Evolutionary conservation across 768 basidiomycete genomes (phyloP), one percentile per base, ranked within the genome.

Genomic region (Pleurotus ostreatus): DNA sequence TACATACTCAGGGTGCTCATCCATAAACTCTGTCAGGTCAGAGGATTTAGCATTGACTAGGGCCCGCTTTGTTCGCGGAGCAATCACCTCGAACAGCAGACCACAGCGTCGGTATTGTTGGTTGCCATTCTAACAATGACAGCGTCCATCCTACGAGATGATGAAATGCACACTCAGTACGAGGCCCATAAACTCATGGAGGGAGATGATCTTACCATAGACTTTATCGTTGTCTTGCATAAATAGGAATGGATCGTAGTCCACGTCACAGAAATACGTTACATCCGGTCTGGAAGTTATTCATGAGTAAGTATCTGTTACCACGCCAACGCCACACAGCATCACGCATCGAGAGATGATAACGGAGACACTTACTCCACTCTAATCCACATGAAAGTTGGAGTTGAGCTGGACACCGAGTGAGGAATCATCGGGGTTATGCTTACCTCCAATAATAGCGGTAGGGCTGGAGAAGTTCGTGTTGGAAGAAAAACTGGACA

Each of bases 31-130:
- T 92, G 70, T 25, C 3, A 12, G 18, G 5, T 30, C 74, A 46
- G 71, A 5, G 61, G 69, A 62, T 5, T n/a, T 34, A 34, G 55
- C 16, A 16, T 12, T 5, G 44, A n/a, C 7, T 13, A 4, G 13
- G 6, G 20, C n/a, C n/a, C n/a, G 46, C 22, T 18, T 22, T 37
- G 16, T 12, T 34, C 40, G 34, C 39, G 20, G 37, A 4, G 66
- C 68, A 8, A 34, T 34, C 38, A 84, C 89, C 83, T 74, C 81
- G 83, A 20, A 87, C 84, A 5, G 80, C 74, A 6, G 75, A 68
- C 92, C 92, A 95, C 0, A 95, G 72, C 0, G 90, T 86, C 2
- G 84, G 81, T 41, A 95, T 89, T 1, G 92, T 95, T 48, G 81
- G 79, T 43, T 80, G 79, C 63, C 84, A 91, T 66, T 95, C 92